Conservation (phyloP, 805 yeast species). For the Candida xiaguanensis region DNA sequence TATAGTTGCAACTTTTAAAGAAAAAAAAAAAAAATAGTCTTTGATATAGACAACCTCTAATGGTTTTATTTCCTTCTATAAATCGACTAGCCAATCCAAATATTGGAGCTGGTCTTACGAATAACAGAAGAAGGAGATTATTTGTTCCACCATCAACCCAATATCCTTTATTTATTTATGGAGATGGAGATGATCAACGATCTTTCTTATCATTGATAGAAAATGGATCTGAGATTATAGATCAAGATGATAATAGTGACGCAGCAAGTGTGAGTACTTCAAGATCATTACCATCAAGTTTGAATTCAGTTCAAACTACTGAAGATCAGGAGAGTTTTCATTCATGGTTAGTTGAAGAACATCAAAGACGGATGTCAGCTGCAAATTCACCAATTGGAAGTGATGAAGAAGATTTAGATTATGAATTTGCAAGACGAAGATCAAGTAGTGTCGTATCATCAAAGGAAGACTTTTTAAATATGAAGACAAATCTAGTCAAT, state of each 20-base stretch:
- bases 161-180: conserved; percentile 38
- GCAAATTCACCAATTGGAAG: conserved; percentile 11
- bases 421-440: conserved; percentile 10
- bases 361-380: conserved; percentile 30
- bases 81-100: conserved; percentile 40
- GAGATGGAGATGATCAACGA: conserved; percentile 42
- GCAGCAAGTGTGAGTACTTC: conserved; percentile 39
- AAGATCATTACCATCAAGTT: conserved; percentile 38
- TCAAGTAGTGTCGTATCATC: conserved; percentile 10
- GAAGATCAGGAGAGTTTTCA: conserved; percentile 40
- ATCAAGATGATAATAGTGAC: conserved; percentile 31
- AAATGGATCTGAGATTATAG: conserved; percentile 26
- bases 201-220: conserved; percentile 40
- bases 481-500: conserved; percentile 22
- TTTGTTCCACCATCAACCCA: conserved; percentile 45
- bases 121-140: conserved; percentile 36
- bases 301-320: conserved; percentile 31
- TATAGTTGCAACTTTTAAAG: neutral
- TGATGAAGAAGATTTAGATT: conserved; percentile 4
- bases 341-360: conserved; percentile 42
- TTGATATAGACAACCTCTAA: too few relatives aligned
- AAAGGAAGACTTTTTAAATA: conserved; percentile 29
- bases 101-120: conserved; percentile 26
- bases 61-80: conserved; percentile 40
- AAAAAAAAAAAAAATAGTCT: neutral